These are phyloP conservation scores for Arthrobotrys iridis DNA, from an alignment of 2,329 filamentous ascomycete genomes.

Conservation along the genomic window DNA sequence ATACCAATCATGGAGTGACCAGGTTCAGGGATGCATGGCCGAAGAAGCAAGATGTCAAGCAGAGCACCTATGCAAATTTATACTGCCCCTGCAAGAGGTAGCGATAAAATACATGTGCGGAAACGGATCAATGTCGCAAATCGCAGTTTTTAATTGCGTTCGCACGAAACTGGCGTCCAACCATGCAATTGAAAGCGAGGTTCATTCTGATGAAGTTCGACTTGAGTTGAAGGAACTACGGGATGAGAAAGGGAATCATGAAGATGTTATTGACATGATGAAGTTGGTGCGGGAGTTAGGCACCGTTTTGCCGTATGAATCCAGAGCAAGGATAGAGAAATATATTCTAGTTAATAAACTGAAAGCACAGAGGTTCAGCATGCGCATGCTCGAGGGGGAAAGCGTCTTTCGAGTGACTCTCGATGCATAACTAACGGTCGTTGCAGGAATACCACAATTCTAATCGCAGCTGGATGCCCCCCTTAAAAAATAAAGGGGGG, in stretches of 20 bases:
- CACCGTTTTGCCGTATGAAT: not conserved
- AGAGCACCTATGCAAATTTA: not conserved
- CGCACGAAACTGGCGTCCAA: not conserved
- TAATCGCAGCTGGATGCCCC: no score
- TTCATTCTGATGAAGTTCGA: not conserved
- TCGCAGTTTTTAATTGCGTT: conserved; percentile 3
- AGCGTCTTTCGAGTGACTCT: not conserved
- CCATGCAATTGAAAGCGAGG: not conserved
- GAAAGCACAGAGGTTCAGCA: not conserved
- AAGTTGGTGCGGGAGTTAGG: not conserved
- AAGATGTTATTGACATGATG: not conserved
- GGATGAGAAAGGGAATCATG: not conserved
- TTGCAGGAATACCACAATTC: no score
- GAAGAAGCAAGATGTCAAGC: conserved; percentile 3
- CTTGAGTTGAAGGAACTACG: not conserved
- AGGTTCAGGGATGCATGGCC: not conserved
- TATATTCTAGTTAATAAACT: conserved; percentile 6
- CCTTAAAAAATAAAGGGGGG: no score
- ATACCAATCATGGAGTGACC: not conserved
- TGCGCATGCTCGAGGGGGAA: not conserved
- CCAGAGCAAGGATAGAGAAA: not conserved
- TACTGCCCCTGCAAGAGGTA: not conserved
- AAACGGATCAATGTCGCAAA: conserved; percentile 13
- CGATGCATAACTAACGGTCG: no score
- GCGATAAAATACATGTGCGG: conserved; percentile 15